Evolutionary conservation across 495 filamentous ascomycete species (phyloP).

Genomic region (Trichocladium uniseriatum): DNA sequence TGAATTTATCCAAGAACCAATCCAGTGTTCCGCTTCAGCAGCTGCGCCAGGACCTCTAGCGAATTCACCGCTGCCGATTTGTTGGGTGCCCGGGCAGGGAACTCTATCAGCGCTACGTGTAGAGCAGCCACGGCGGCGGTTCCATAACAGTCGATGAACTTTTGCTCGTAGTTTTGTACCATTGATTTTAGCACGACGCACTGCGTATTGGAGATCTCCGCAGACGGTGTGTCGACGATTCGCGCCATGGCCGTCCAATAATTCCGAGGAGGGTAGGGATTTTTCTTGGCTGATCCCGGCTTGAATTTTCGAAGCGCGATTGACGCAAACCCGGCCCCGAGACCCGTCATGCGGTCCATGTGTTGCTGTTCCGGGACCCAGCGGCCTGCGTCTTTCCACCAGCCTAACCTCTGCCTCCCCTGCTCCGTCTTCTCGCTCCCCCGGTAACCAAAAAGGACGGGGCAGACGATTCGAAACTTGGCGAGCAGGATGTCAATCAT

Average conservation of each 20-base stretch:
- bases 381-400: conserved; percentile 50
- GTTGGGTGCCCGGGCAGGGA: conserved; percentile 47
- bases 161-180: conserved; percentile 58
- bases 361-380: conserved; percentile 61
- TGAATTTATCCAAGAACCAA: conserved; percentile 30
- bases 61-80: conserved; percentile 48
- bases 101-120: conserved; percentile 54
- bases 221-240: conserved; percentile 60
- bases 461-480: conserved; percentile 72
- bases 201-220: conserved; percentile 65
- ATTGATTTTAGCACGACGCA: conserved; percentile 67
- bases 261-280: conserved; percentile 68
- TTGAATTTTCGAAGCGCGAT: conserved; percentile 73
- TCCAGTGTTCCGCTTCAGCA: conserved; percentile 51
- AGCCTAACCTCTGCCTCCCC: conserved; percentile 64
- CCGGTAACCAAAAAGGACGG: conserved; percentile 76
- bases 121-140: conserved; percentile 55
- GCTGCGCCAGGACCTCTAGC: conserved; percentile 49
- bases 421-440: conserved; percentile 65
- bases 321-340: conserved; percentile 75
- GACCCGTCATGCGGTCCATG: conserved; percentile 70
- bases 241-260: conserved; percentile 72
- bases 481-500: conserved; percentile 83
- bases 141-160: conserved; percentile 71
- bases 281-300: conserved; percentile 46